A percentile compares a stretch with the other conserved stretches of the same genome.
phyloP scores from a whole-genome alignment of 140 eudicot genomes.

The Anethum foeniculum region DNA sequence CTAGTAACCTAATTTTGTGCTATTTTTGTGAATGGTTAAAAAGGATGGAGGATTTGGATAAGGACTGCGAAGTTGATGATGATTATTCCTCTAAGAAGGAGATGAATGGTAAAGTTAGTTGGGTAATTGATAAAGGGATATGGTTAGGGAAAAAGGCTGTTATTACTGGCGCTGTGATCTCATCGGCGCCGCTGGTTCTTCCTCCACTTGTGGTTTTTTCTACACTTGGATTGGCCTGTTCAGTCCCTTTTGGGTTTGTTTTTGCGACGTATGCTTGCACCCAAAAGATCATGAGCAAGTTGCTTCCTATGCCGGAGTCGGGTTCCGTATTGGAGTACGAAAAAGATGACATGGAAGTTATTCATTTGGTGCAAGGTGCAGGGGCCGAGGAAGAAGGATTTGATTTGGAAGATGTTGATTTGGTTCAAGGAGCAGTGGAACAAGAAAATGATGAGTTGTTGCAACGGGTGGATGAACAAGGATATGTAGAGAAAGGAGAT shows the following conservation, averaged over 20 bases:
- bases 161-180: conserved; percentile 46
- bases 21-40: not conserved
- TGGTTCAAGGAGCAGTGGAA: not conserved
- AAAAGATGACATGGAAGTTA: not conserved
- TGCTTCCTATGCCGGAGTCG: conserved; percentile 35
- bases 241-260: conserved; percentile 62
- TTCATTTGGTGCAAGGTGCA: not conserved
- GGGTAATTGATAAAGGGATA: conserved; percentile 46
- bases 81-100: conserved; percentile 11
- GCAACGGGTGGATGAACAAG: not conserved
- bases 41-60: conserved; percentile 37
- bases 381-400: not conserved
- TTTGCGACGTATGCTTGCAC: conserved; percentile 55
- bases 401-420: not conserved
- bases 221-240: conserved; percentile 58
- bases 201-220: conserved; percentile 69
- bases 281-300: conserved; percentile 51
- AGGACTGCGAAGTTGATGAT: conserved; percentile 34
- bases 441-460: not conserved
- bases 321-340: conserved; percentile 18
- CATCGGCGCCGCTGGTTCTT: conserved; percentile 67
- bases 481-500: not conserved
- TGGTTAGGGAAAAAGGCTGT: conserved; percentile 44
- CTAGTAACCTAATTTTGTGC: not conserved
- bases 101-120: conserved; percentile 16